Conservation (phyloP, 1,284 basidiomycete genomes). For the Volvariella volvacea region DNA sequence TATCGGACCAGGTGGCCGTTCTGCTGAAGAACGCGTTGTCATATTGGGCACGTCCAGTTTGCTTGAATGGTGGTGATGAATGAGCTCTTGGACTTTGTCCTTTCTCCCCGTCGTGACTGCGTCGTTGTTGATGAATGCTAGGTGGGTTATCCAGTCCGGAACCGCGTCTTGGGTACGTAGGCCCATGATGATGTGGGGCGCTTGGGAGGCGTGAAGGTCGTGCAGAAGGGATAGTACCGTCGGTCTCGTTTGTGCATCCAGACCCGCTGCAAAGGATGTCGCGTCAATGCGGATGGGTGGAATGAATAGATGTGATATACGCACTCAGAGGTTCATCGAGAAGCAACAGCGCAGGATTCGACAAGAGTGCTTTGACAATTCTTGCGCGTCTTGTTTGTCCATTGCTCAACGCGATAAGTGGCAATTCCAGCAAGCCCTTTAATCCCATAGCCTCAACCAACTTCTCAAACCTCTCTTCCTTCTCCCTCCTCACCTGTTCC, state of each 20-base stretch:
- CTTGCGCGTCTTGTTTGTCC: constrained; percentile 89
- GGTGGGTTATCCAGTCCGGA: constrained; percentile 78
- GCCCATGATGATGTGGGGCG: constrained; percentile 69
- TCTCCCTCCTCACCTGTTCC: constrained; percentile 14
- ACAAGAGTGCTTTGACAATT: constrained; percentile 74
- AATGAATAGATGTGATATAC: constrained; percentile 19
- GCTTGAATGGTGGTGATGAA: not conserved
- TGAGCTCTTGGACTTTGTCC: constrained; percentile 24
- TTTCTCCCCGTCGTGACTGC: constrained; percentile 40
- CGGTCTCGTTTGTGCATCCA: constrained; percentile 57
- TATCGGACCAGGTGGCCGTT: constrained; percentile 18
- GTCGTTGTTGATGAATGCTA: constrained; percentile 53
- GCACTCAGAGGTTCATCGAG: constrained; percentile 82
- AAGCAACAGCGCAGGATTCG: constrained; percentile 64
- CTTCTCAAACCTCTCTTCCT: constrained; percentile 38
- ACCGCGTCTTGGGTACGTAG: constrained; percentile 77
- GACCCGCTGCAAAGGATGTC: constrained; percentile 50
- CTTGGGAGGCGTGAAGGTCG: constrained; percentile 43
- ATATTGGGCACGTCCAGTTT: not conserved
- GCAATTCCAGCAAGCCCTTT: constrained; percentile 64
- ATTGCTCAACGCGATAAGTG: constrained; percentile 80
- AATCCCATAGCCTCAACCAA: constrained; percentile 53
- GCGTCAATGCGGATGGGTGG: not conserved
- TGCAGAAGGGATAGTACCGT: constrained; percentile 54
- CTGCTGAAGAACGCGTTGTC: not conserved